These are phyloP conservation scores for Psidium guajava DNA, from an alignment of 345 rosid species.

Conservation along the genomic window DNA sequence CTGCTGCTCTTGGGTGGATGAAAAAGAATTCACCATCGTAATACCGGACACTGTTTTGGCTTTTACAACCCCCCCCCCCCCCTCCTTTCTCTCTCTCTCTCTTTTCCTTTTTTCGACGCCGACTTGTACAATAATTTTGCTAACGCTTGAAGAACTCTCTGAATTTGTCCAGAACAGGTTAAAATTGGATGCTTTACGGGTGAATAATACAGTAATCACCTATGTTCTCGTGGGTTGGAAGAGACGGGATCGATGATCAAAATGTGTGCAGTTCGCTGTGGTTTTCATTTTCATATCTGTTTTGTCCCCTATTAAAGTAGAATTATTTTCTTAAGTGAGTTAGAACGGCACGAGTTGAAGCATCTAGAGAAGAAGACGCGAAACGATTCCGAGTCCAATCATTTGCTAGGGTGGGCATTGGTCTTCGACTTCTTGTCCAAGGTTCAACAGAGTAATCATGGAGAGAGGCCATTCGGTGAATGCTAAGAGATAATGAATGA, in stretches of 20 bases:
- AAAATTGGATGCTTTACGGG: background rate
- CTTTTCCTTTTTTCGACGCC: too few species aligned
- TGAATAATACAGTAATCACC: background rate
- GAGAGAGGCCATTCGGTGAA: background rate
- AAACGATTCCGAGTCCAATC: background rate
- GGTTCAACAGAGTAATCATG: background rate
- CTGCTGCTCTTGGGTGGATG: background rate
- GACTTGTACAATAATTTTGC: background rate
- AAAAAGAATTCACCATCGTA: background rate
- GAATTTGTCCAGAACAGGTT: background rate
- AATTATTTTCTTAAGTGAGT: background rate
- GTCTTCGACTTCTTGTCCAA: background rate
- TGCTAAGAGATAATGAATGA: background rate
- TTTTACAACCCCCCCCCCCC: background rate
- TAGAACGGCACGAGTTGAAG: background rate
- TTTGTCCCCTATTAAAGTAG: background rate
- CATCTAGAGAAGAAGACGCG: background rate
- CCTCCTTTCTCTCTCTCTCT: too few species aligned
- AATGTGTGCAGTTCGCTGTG: background rate
- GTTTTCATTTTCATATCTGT: background rate
- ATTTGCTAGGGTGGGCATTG: background rate
- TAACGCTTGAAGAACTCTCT: background rate
- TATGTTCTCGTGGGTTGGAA: background rate
- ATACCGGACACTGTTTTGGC: background rate
- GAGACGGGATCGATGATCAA: background rate